Conservation (phyloP, 768 basidiomycete genomes). For the Mycena pura region DNA sequence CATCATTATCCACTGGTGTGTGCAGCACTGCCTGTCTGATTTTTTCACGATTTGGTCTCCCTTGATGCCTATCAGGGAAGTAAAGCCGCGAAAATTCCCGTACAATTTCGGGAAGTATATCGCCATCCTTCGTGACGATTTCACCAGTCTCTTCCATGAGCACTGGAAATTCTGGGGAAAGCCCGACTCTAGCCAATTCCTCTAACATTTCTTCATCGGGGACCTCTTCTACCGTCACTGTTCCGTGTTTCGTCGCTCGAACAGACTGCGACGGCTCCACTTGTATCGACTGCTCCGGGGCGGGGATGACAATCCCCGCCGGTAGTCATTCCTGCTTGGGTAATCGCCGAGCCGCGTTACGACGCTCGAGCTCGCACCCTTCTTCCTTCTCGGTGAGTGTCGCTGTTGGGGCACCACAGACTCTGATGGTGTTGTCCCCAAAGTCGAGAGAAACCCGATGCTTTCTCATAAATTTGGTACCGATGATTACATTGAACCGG, state of each 20-base stretch:
- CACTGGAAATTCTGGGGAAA: neutral
- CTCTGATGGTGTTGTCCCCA: constrained; percentile 10
- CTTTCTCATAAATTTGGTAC: constrained; percentile 39
- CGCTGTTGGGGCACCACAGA: constrained; percentile 10
- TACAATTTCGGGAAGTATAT: neutral
- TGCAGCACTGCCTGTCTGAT: neutral
- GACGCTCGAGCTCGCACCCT: neutral
- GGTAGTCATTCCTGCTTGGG: neutral
- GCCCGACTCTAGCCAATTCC: neutral
- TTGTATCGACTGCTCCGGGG: neutral
- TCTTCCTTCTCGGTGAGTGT: neutral
- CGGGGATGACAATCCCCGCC: no score
- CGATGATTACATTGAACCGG: constrained; percentile 42
- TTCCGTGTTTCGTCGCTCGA: neutral
- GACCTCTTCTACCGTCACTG: neutral
- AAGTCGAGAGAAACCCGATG: constrained; percentile 36
- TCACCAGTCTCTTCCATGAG: neutral
- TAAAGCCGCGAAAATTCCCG: neutral
- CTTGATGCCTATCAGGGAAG: neutral
- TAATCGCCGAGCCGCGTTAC: neutral
- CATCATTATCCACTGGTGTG: neutral
- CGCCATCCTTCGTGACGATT: neutral
- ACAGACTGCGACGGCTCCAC: neutral
- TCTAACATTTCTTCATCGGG: neutral
- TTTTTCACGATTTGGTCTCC: no score